Conservation (phyloP, 2,329 filamentous ascomycete species). For the Xylaria arbuscula region DNA sequence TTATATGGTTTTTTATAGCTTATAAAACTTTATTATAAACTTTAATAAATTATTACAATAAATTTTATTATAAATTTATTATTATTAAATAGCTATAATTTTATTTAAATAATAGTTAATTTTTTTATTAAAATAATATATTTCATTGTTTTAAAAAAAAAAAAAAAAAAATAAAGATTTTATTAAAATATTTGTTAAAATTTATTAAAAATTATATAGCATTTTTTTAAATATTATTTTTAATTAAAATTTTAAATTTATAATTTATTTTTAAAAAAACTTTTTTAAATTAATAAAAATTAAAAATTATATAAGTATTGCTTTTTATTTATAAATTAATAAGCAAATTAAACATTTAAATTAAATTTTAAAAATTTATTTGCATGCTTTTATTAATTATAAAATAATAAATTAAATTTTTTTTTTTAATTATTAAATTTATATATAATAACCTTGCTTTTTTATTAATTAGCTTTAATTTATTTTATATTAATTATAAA, state of each 20-base stretch:
- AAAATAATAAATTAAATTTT: conserved; percentile 2
- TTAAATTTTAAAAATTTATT: neutral
- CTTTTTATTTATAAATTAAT: neutral
- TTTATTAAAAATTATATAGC: neutral
- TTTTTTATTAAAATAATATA: neutral
- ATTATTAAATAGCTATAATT: no score
- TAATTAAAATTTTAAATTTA: neutral
- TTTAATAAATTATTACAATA: neutral
- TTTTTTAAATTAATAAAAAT: neutral
- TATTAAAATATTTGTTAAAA: conserved; percentile 1
- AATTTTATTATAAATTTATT: conserved; percentile 1
- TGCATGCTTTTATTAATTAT: neutral
- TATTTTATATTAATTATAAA: neutral
- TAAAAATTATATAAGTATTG: neutral
- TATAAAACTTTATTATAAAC: no score
- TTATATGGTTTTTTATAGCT: neutral
- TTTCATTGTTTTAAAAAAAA: neutral
- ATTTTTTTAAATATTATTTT: neutral
- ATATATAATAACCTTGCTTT: neutral
- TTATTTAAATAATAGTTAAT: neutral
- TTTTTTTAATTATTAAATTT: neutral
- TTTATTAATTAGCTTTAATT: neutral
- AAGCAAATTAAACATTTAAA: no score
- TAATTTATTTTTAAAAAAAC: neutral
- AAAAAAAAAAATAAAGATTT: neutral